These are phyloP conservation scores for Bauhinia variegata DNA, from an alignment of 306 rosid genomes.

Conservation along the genomic window DNA sequence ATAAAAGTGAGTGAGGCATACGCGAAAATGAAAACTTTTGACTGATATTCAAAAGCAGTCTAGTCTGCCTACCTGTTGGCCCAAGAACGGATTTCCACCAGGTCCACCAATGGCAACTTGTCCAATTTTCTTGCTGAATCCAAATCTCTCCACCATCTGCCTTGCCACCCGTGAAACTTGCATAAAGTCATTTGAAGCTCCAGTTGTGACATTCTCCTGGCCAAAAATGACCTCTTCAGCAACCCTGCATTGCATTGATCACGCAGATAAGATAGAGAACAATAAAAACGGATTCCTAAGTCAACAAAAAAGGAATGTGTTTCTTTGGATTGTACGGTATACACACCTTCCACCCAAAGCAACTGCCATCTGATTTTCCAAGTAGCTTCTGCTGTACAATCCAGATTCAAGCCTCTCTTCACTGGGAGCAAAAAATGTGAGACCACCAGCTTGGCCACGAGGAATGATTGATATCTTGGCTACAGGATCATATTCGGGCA, in stretches of 20 bases:
- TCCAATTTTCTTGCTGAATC: slow-evolving; percentile 96
- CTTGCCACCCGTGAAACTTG: slow-evolving; percentile 98
- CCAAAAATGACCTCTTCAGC: slow-evolving; percentile 86
- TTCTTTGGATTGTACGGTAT: not conserved
- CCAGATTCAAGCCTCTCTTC: slow-evolving; percentile 78
- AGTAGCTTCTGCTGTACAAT: slow-evolving; percentile 96
- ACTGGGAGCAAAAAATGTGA: slow-evolving; percentile 69
- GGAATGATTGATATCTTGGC: slow-evolving; percentile 98
- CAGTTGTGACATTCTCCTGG: slow-evolving; percentile 85
- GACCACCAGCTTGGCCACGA: slow-evolving; percentile 83
- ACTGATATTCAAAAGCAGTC: not conserved
- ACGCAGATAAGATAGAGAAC: not conserved
- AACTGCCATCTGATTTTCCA: slow-evolving; percentile 99
- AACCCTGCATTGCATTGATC: slow-evolving; percentile 65
- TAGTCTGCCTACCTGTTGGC: slow-evolving; percentile 98
- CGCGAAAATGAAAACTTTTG: too few species aligned
- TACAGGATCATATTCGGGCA: slow-evolving; percentile 78
- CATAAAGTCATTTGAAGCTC: slow-evolving; percentile 98
- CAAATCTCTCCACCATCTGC: slow-evolving; percentile 98
- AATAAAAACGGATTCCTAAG: not conserved
- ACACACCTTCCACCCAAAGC: slow-evolving; percentile 79
- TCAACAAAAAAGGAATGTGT: not conserved
- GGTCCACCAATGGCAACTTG: slow-evolving; percentile 89
- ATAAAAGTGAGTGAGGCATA: too few species aligned
- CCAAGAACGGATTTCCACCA: slow-evolving; percentile 98